These are phyloP conservation scores for Ophiostoma ips DNA, from an alignment of 2,329 filamentous ascomycete genomes.

Conservation along the genomic window DNA sequence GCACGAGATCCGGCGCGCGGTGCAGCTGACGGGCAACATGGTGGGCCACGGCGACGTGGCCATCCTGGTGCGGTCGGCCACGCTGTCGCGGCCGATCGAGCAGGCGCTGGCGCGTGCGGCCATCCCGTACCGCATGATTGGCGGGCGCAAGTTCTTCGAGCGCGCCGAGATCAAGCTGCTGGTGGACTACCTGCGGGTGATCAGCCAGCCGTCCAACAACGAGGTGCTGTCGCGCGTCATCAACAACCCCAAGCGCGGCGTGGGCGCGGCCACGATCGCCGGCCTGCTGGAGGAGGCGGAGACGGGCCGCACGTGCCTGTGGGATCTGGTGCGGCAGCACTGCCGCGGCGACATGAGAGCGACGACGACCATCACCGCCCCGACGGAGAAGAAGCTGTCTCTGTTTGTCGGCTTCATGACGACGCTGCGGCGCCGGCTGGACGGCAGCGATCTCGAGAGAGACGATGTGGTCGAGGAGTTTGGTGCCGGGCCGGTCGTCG, in stretches of 20 bases:
- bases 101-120: conserved; percentile 65
- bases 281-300: conserved; percentile 65
- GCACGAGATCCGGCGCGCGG: conserved; percentile 60
- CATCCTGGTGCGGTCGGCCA: conserved; percentile 72
- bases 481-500: background rate
- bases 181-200: conserved; percentile 75
- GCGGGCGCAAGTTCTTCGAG: conserved; percentile 83
- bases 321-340: conserved; percentile 52
- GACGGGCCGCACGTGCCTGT: conserved; percentile 52
- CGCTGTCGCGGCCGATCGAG: conserved; percentile 76
- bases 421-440: background rate
- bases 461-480: background rate
- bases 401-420: conserved; percentile 1
- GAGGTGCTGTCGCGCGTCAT: conserved; percentile 74
- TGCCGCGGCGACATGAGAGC: conserved; percentile 34
- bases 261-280: conserved; percentile 69
- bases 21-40: conserved; percentile 58
- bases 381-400: background rate
- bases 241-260: conserved; percentile 67
- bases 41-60: conserved; percentile 67
- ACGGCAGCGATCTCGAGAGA: background rate
- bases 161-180: conserved; percentile 76
- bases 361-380: conserved; percentile 31
- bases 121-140: conserved; percentile 85
- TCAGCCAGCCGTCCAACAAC: conserved; percentile 74